These are phyloP conservation scores for Borovskyia barvae DNA, from an alignment of 208 protist species.

Conservation along the genomic window DNA sequence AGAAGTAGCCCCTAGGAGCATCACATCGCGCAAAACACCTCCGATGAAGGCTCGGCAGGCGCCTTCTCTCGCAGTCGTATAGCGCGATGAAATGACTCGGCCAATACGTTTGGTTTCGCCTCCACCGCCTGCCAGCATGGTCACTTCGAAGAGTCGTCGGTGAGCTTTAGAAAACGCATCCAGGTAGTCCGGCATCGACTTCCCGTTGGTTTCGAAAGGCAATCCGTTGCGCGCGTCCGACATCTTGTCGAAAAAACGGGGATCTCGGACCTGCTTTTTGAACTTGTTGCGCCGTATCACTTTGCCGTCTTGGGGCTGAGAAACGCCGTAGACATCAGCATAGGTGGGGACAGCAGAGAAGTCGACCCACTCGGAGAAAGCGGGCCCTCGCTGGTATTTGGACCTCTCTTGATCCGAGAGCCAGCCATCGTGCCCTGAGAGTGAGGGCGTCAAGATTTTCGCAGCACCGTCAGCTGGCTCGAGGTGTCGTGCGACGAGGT, in stretches of 20 bases:
- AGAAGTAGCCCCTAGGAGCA: slow-evolving; percentile 9
- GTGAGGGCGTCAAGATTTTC: not conserved
- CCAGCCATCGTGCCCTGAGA: slow-evolving; percentile 44
- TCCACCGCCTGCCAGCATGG: slow-evolving; percentile 35
- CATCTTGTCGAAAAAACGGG: slow-evolving; percentile 73
- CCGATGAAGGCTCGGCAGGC: slow-evolving; percentile 65
- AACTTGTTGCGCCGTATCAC: slow-evolving; percentile 54
- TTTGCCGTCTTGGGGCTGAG: slow-evolving; percentile 60
- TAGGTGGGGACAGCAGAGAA: slow-evolving; percentile 30
- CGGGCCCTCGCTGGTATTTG: slow-evolving; percentile 44
- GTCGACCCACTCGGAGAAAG: slow-evolving; percentile 51
- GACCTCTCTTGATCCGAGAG: slow-evolving; percentile 40
- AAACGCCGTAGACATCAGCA: slow-evolving; percentile 59
- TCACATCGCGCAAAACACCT: slow-evolving; percentile 51
- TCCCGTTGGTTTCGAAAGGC: slow-evolving; percentile 63
- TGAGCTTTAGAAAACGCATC: slow-evolving; percentile 50
- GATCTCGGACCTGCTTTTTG: slow-evolving; percentile 65
- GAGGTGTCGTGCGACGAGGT: slow-evolving; percentile 25
- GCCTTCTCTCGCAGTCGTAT: slow-evolving; percentile 66
- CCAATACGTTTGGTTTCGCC: slow-evolving; percentile 45
- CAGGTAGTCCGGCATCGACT: slow-evolving; percentile 43
- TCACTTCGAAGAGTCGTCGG: slow-evolving; percentile 74
- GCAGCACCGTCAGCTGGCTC: slow-evolving; percentile 20
- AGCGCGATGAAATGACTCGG: slow-evolving; percentile 50
- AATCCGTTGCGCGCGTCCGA: slow-evolving; percentile 79